Evolutionary conservation across 805 yeast species (phyloP), one percentile per base, ranked within the genome.

Genomic region (Metschnikowia sp.): DNA sequence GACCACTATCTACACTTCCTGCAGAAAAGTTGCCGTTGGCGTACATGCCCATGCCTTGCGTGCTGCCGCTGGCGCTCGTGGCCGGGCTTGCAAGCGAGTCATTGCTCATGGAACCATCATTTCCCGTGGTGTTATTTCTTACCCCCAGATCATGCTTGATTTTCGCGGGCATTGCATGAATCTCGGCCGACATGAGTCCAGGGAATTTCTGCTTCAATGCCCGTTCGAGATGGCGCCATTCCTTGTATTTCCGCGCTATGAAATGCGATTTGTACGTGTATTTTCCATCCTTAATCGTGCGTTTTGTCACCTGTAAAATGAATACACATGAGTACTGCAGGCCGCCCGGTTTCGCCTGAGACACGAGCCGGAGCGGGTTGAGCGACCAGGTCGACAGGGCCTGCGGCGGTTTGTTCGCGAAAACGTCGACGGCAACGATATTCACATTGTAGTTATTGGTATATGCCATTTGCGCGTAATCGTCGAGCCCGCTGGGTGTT

Each of bases 361-460:
- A 28, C 32, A 50, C 37, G 35, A 42, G 38, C 22, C 47, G 36
- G 13, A 52, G 36, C 12, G 49, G 49, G 32, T 51, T 50, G 41
- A 60, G 43, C 26, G 56, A 50, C 66, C 64, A 59, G 8, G 52
- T 32, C 19, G 18, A 13, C 10, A 11, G 10, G 30, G 41, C 45
- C 28, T 19, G 38, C 26, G 44, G 28, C 2, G 44, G 40, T 10
- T 26, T 41, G 54, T 47, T 30, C 33, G 35, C 39, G 35, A 61
- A 56, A 30, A 57, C 52, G 6, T 81, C 61, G 0, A 86, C 96
- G 1, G 94, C 89, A 28, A 81, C 76, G 10, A 90, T 80, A 51
- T 87, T 86, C 15, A 88, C 59, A 48, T 75, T 80, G 51, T 81
- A 62, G 3, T 88, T 87, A 58, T 86, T 83, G 35, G 75, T 59